These are phyloP conservation scores for Verticillium nonalfalfae DNA, from an alignment of 2,329 filamentous ascomycete species.

Conservation along the genomic window DNA sequence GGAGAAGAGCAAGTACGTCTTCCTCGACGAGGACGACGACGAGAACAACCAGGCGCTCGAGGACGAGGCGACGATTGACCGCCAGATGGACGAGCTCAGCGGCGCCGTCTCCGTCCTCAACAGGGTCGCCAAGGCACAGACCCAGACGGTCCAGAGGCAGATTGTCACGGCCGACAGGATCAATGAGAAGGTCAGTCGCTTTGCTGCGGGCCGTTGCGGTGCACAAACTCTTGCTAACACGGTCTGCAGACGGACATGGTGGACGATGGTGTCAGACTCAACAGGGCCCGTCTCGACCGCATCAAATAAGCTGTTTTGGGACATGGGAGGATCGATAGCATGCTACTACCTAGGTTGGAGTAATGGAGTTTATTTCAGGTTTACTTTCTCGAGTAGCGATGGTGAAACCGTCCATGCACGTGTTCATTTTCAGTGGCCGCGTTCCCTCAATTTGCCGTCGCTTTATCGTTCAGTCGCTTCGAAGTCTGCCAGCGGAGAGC, in stretches of 20 bases:
- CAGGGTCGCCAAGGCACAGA: constrained; percentile 65
- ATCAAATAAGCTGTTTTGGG: constrained; percentile 33
- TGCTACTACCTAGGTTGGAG: constrained; percentile 1
- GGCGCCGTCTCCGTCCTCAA: constrained; percentile 67
- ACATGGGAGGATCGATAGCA: constrained; percentile 11
- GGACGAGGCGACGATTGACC: constrained; percentile 50
- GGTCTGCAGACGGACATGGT: constrained; percentile 66
- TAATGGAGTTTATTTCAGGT: neutral
- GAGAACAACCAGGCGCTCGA: constrained; percentile 43
- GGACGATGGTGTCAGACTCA: constrained; percentile 75
- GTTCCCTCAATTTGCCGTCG: no score
- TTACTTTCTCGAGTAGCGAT: neutral
- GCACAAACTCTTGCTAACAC: constrained; percentile 19
- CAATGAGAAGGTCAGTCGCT: constrained; percentile 59
- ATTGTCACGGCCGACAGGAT: constrained; percentile 72
- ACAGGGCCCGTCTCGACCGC: constrained; percentile 63
- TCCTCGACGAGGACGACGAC: constrained; percentile 68
- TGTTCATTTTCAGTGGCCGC: no score
- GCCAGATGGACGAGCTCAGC: constrained; percentile 58
- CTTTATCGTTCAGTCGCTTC: no score
- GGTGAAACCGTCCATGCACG: neutral
- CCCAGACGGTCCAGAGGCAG: constrained; percentile 68
- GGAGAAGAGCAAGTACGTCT: constrained; percentile 56
- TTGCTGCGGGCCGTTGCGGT: neutral
- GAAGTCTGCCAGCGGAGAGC: no score